These are phyloP conservation scores for Penicillium roqueforti DNA, from an alignment of 495 filamentous ascomycete species.

Conservation along the genomic window DNA sequence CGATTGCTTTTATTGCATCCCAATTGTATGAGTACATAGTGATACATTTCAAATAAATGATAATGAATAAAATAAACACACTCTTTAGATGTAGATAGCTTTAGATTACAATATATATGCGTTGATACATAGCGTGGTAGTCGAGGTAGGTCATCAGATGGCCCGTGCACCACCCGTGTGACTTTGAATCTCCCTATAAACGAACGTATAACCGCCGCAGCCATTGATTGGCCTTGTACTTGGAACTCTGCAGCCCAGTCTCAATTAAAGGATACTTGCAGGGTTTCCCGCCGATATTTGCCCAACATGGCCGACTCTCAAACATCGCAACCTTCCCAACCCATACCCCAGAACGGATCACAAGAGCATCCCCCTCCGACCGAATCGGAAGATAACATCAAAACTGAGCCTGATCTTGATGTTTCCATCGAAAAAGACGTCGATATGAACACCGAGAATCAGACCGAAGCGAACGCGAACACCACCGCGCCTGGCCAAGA, in stretches of 20 bases:
- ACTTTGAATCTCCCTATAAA: slow-evolving; percentile 8
- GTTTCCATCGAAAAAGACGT: slow-evolving; percentile 44
- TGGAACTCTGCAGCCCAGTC: slow-evolving; percentile 4
- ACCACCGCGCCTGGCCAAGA: slow-evolving; percentile 23
- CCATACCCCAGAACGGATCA: slow-evolving; percentile 12
- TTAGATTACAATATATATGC: too few species aligned
- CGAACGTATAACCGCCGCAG: background rate
- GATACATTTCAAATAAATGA: background rate
- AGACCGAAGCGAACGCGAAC: slow-evolving; percentile 16
- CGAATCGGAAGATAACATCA: slow-evolving; percentile 24
- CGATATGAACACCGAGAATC: slow-evolving; percentile 36
- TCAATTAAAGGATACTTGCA: slow-evolving; percentile 4
- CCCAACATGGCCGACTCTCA: slow-evolving; percentile 14
- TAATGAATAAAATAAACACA: background rate
- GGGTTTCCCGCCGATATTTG: slow-evolving; percentile 3
- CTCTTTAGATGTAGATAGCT: background rate
- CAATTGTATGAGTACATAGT: slow-evolving; percentile 16
- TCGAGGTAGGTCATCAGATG: background rate
- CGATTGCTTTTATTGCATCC: slow-evolving; percentile 2
- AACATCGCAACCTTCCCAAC: slow-evolving; percentile 8
- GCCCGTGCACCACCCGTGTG: slow-evolving; percentile 9
- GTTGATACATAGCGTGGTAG: too few species aligned
- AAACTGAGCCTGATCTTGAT: slow-evolving; percentile 34
- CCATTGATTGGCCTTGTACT: slow-evolving; percentile 8
- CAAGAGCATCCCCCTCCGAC: slow-evolving; percentile 11